These are phyloP conservation scores for Ramularia collo-cygni DNA, from an alignment of 2,329 filamentous ascomycete genomes.

Conservation along the genomic window DNA sequence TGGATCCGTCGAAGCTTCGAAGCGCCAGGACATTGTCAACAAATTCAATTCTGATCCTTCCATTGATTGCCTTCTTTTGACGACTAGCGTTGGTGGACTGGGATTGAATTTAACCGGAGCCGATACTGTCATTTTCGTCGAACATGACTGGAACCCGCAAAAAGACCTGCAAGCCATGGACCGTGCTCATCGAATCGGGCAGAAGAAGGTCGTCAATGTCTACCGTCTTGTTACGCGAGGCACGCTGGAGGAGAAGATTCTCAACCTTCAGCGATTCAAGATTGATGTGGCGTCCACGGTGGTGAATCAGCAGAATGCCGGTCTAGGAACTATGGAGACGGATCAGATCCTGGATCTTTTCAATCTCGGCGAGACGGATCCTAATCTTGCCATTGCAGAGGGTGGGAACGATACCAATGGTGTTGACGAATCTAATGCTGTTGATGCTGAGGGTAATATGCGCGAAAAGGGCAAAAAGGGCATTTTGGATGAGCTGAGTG, in stretches of 20 bases:
- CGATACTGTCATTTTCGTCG: conserved; percentile 98
- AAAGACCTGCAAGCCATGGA: conserved; percentile 99
- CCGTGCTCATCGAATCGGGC: conserved; percentile 91
- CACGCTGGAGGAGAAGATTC: conserved; percentile 95
- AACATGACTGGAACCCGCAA: conserved; percentile 99
- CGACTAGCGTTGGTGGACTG: conserved; percentile 89
- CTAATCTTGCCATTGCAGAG: conserved; percentile 27
- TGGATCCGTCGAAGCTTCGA: conserved; percentile 83
- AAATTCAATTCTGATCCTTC: conserved; percentile 97
- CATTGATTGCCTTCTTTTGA: conserved; percentile 88
- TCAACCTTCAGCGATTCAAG: conserved; percentile 95
- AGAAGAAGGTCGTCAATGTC: conserved; percentile 99
- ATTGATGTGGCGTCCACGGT: conserved; percentile 97
- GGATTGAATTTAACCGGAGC: conserved; percentile 94
- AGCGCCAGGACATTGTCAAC: conserved; percentile 96
- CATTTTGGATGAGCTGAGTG: conserved; percentile 88
- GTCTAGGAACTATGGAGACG: conserved; percentile 91
- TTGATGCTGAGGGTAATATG: conserved; percentile 76
- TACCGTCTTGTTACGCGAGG: conserved; percentile 94
- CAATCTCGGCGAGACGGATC: conserved; percentile 70
- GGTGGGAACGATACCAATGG: conserved; percentile 41
- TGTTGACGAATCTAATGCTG: conserved; percentile 69
- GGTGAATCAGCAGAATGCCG: conserved; percentile 97
- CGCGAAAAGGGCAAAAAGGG: conserved; percentile 94
- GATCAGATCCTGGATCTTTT: conserved; percentile 97